phyloP scores from a whole-genome alignment of 805 yeast species.

The Schwanniomyces polymorphus region DNA sequence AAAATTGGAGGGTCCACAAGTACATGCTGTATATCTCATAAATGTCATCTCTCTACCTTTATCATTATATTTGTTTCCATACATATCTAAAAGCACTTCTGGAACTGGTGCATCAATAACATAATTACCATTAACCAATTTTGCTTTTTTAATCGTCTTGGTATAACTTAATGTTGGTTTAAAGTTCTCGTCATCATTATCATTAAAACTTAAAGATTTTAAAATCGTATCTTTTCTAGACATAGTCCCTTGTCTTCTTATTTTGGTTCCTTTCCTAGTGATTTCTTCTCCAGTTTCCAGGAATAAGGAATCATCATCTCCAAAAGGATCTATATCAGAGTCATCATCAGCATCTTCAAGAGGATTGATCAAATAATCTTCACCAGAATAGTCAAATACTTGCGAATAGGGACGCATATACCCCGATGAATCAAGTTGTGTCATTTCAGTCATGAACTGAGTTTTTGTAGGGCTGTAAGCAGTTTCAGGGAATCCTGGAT shows the following conservation, averaged over 20 bases:
- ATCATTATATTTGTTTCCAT: constrained; percentile 31
- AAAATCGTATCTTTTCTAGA: constrained; percentile 1
- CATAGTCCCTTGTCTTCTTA: constrained; percentile 20
- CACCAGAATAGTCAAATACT: constrained; percentile 28
- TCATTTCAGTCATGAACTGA: constrained; percentile 10
- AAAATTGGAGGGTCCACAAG: constrained; percentile 84
- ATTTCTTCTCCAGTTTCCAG: constrained; percentile 42
- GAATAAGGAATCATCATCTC: constrained; percentile 44
- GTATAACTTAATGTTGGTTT: constrained; percentile 42
- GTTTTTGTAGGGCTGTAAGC: constrained; percentile 25
- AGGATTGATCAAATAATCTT: constrained; percentile 39
- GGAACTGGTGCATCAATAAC: constrained; percentile 47
- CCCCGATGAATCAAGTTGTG: constrained; percentile 8
- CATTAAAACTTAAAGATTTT: constrained; percentile 4
- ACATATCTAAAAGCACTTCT: constrained; percentile 32
- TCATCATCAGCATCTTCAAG: constrained; percentile 39
- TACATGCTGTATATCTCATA: constrained; percentile 92
- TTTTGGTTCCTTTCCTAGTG: constrained; percentile 29
- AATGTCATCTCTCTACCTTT: constrained; percentile 66
- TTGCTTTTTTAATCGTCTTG: constrained; percentile 43
- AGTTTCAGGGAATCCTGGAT: constrained; percentile 30
- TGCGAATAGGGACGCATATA: constrained; percentile 22
- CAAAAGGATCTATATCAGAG: constrained; percentile 41
- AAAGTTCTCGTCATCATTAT: constrained; percentile 36
- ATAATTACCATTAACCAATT: constrained; percentile 43